phyloP scores from a whole-genome alignment of 192 early-diverging fungal genomes.

The Gigaspora rosea region DNA sequence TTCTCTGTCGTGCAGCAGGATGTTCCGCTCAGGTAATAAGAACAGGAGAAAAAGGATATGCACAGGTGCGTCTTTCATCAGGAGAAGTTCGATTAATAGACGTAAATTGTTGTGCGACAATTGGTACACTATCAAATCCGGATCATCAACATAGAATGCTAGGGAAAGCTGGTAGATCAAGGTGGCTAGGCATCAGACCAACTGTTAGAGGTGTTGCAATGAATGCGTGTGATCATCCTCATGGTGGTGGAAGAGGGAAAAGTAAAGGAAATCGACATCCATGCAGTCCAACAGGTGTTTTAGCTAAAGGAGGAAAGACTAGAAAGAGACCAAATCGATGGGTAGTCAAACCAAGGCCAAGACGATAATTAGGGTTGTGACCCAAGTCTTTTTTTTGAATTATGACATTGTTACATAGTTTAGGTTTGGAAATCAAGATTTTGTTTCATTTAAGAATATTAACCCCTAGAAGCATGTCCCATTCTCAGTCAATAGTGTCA shows the following conservation, averaged over 20 bases:
- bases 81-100: conserved; percentile 87
- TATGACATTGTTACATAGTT: too few relatives aligned
- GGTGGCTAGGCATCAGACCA: conserved; percentile 86
- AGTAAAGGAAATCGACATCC: conserved; percentile 85
- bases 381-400: too few relatives aligned
- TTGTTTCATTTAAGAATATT: too few relatives aligned
- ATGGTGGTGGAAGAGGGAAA: conserved; percentile 95
- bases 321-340: conserved; percentile 64
- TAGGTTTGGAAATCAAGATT: too few relatives aligned
- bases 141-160: conserved; percentile 85
- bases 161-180: conserved; percentile 86
- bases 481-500: too few relatives aligned
- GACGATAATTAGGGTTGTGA: conserved; percentile 50
- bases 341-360: conserved; percentile 67
- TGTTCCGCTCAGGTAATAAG: conserved; percentile 81
- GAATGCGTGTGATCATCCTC: conserved; percentile 94
- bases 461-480: too few relatives aligned
- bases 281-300: conserved; percentile 87
- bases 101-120: conserved; percentile 84
- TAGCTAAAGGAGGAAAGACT: conserved; percentile 92
- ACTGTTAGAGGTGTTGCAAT: conserved; percentile 93
- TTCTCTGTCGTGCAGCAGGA: conserved; percentile 85
- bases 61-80: conserved; percentile 81
- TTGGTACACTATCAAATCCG: conserved; percentile 87
- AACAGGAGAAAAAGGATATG: conserved; percentile 74